Conservation (phyloP, 2,329 filamentous ascomycete genomes). For the Talaromyces piceae region DNA sequence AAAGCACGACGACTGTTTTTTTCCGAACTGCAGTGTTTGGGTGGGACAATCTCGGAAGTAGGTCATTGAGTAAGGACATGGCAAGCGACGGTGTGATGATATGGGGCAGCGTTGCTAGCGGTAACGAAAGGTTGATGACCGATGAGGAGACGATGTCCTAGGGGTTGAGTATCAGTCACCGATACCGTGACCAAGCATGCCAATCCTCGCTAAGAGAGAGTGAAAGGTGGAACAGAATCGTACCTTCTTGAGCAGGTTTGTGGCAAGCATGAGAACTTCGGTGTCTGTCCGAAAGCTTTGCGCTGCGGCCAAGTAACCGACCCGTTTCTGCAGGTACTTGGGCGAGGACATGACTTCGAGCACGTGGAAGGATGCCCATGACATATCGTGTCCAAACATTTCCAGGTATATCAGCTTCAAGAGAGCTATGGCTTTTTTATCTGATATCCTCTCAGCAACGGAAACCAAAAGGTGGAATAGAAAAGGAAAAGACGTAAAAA, state of each 20-base stretch:
- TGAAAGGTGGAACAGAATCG: too few species aligned
- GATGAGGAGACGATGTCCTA: conserved; percentile 58
- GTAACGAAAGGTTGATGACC: conserved; percentile 72
- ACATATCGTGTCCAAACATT: conserved; percentile 99
- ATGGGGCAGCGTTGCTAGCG: conserved; percentile 84
- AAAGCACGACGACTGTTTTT: conserved; percentile 92
- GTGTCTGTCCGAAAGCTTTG: conserved; percentile 95
- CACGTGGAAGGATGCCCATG: conserved; percentile 97
- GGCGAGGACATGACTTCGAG: conserved; percentile 97
- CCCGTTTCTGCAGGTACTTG: conserved; percentile 90
- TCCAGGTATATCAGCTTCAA: conserved; percentile 96
- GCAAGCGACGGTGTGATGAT: conserved; percentile 89
- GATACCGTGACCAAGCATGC: neutral
- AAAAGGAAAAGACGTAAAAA: neutral
- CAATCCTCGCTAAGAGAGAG: too few species aligned
- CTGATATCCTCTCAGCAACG: conserved; percentile 39
- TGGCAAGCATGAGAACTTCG: conserved; percentile 94
- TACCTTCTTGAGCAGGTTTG: conserved; percentile 92
- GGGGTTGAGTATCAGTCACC: neutral
- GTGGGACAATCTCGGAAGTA: conserved; percentile 79
- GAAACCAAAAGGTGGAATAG: too few species aligned
- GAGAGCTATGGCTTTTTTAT: conserved; percentile 91
- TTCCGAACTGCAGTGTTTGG: conserved; percentile 81
- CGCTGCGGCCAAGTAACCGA: conserved; percentile 89
- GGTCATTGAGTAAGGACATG: conserved; percentile 77